Evolutionary conservation across 805 yeast species (phyloP), one percentile per base, ranked within the genome.

Genomic region (Jamesozyma gamospora): DNA sequence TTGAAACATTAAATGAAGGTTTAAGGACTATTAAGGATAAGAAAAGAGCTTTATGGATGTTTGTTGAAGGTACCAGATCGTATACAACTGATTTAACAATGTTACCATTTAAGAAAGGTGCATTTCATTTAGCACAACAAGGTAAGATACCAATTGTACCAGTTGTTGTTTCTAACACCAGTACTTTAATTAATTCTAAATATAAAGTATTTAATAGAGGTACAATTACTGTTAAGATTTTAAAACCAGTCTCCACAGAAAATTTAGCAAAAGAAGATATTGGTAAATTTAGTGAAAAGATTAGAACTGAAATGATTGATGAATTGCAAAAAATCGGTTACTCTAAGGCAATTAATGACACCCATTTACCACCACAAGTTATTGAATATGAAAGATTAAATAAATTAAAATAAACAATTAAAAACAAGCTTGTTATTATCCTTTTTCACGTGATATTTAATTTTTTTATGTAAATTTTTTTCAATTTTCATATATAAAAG

Each of bases 21-120:
- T 70, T 85, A 39, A 60, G 63, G 10, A 67, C 68, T 19, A 69
- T 92, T 59, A 79, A 77, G 55, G 54, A 59, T 4, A 68, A 77
- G 36, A 75, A 77, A 54, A 79, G 88, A 51, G 84, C 82, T 13
- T 70, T 92, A 18, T 92, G 80, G 72, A 77, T 92, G 65, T 92
- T 88, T 70, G 96, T 97, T 19, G 99, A 92, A 63, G 99, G 99
- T 21, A 92, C 98, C 2, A 75, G 99, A 62, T 86, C 96, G 0
- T 82, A 80, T 47, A 64, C 82, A 10, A 63, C 74, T 18, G 70
- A 70, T 28, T 79, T 94, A 37, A 76, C 70, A 3, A 64, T 92
- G 58, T 70, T 86, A 36, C 94, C 95, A 1, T 86, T 92, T 66
- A 92, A 92, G 63, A 92, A 92, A 59, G 99, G 99, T 40, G 96